Base-by-base conservation (phyloP, 345 rosid species). In the Jatropha curcas region DNA sequence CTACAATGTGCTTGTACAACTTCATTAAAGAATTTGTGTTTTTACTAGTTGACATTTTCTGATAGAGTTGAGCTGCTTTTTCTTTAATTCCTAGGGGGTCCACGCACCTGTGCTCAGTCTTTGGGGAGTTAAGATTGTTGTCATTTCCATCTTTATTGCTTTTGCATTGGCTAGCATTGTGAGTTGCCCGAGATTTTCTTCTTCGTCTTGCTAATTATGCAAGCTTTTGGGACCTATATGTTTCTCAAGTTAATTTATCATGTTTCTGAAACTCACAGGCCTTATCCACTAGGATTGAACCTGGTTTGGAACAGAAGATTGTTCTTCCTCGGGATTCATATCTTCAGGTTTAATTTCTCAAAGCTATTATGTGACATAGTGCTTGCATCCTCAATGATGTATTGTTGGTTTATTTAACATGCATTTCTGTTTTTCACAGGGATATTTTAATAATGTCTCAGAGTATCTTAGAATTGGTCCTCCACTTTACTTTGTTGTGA, bases 311-410 rank as follows among this genome's bases (percentile, higher is more conserved):
- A 66, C 98, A 94, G 80, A 84, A 90, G 81, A 90, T 90, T 84
- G 98, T 94, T 79, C 98, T 94, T 82, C 98, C 98, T 16, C 86
- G 80, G 53, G 97, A 94, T 80, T 94, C 98, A 1, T 94, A 94
- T 84, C 97, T 94, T 82, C 98, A 94, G 97, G 98, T 94, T 86
- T 59, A 50, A 60, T 60, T 64, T 73, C 68, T 51, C 67, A 46
- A 39, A 56, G 28, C 28, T 33, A 4, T 55, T 65, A 64, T 31
- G 53, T 31, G 51, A 58, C 45, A 14, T 68, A 55, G 67, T 67
- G 60, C 67, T 71, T 56, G 43, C 62, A 34, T 50, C 43, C 56
- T 63, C 6, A 58, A 0, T 76, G 65, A 57, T 52, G 6, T 66
- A 6, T 31, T 67, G 46, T 55, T 71, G 48, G 60, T 34, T 71